These are phyloP conservation scores for Penicillium griseofulvum DNA, from an alignment of 2,329 filamentous ascomycete species.

Conservation along the genomic window DNA sequence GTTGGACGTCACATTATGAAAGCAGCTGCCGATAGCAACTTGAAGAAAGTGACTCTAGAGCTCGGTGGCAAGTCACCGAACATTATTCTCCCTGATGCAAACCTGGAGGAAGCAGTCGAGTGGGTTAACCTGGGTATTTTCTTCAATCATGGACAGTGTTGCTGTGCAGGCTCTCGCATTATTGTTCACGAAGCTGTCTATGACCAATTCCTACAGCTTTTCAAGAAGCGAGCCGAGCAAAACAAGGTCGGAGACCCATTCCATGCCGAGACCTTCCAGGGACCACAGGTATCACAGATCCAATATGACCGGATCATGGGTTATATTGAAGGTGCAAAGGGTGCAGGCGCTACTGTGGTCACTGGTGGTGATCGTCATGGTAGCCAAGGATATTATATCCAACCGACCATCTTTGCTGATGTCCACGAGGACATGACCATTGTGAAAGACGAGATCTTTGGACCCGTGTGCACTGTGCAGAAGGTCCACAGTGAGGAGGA, in stretches of 20 bases:
- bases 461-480: slow-evolving; percentile 70
- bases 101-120: slow-evolving; percentile 62
- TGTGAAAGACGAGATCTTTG: slow-evolving; percentile 77
- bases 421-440: slow-evolving; percentile 68
- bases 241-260: slow-evolving; percentile 84
- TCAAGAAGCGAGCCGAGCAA: slow-evolving; percentile 69
- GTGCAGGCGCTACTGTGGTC: slow-evolving; percentile 62
- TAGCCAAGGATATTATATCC: slow-evolving; percentile 78
- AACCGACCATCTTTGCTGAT: slow-evolving; percentile 80
- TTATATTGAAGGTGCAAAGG: slow-evolving; percentile 66
- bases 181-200: slow-evolving; percentile 83
- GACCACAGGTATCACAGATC: slow-evolving; percentile 76
- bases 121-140: slow-evolving; percentile 58
- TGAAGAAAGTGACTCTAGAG: slow-evolving; percentile 65
- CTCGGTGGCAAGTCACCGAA: slow-evolving; percentile 63
- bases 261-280: slow-evolving; percentile 74
- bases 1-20: slow-evolving; percentile 60
- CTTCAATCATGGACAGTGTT: slow-evolving; percentile 62
- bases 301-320: slow-evolving; percentile 85
- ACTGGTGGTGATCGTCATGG: slow-evolving; percentile 69
- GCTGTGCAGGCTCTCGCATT: slow-evolving; percentile 61
- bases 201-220: slow-evolving; percentile 75
- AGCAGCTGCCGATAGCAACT: slow-evolving; percentile 57
- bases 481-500: slow-evolving; percentile 72
- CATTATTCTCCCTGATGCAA: slow-evolving; percentile 61